Base-by-base conservation (phyloP, 805 yeast genomes). In the Ogataea nonfermentans region DNA sequence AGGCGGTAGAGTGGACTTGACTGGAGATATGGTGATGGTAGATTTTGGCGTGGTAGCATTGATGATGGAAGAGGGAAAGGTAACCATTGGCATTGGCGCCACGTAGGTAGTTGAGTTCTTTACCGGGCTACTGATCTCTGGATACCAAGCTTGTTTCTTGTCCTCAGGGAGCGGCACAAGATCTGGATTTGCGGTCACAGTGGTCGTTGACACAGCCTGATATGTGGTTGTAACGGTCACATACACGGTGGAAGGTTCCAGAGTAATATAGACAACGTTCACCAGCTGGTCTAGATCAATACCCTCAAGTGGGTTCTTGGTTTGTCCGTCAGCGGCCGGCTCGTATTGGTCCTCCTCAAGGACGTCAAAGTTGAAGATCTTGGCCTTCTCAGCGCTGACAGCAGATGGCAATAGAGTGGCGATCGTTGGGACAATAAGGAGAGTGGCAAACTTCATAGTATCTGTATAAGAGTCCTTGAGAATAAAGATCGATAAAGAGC, bases 191-290 rank as follows among this genome's bases (percentile, higher is more conserved):
- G 42, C 49, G 13, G 50, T 43, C 31, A 48, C 46, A 0, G 52
- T 49, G 6, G 44, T 45, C 17, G 51, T 43, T 9, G 48, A 41
- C 16, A 40, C 27, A 8, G 45, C 16, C 17, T 44, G 45, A 6
- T 49, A 40, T 6, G 61, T 55, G 27, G 45, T 43, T 1, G 62
- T 58, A 26, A 56, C 51, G 1, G 62, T 57, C 16, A 55, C 43
- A 33, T 29, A 49, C 24, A 57, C 49, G 1, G 61, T 56, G 1
- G 46, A 34, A 23, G 59, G 56, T 4, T 46, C 48, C 11, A 52
- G 29, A 2, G 63, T 57, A 17, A 55, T 46, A 46, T 54, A 56
- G 10, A 59, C 51, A 17, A 49, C 54, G 29, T 49, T 54, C 23
- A 51, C 52, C 12, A 45, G 33, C 29, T 50, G 51, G 35, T 50